These are phyloP conservation scores for Yarrowia sp. DNA, from an alignment of 805 yeast species.

Conservation along the genomic window DNA sequence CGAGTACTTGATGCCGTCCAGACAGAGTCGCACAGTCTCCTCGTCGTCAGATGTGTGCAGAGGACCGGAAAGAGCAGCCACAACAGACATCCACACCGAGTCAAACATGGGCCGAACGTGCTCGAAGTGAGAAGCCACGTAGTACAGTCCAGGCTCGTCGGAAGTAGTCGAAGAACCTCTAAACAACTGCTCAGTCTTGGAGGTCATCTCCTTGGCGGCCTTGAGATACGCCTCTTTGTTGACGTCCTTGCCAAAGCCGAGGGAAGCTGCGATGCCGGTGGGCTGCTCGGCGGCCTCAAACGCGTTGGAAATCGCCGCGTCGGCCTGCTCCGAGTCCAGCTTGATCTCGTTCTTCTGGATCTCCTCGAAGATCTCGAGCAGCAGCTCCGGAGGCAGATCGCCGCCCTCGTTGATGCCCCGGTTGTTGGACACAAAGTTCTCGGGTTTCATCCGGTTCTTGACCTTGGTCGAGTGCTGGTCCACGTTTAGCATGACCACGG, in stretches of 20 bases:
- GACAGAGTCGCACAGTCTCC: conserved; percentile 53
- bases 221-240: conserved; percentile 82
- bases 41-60: conserved; percentile 78
- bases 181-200: conserved; percentile 82
- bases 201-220: conserved; percentile 88
- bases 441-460: conserved; percentile 80
- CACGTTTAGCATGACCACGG: conserved; percentile 89
- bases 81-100: conserved; percentile 92
- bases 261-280: conserved; percentile 37
- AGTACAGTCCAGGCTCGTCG: conserved; percentile 53
- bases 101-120: conserved; percentile 93
- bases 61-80: conserved; percentile 92
- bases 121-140: conserved; percentile 81
- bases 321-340: conserved; percentile 88
- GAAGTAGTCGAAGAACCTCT: conserved; percentile 48
- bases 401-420: conserved; percentile 89
- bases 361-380: conserved; percentile 70
- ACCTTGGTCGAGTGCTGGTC: conserved; percentile 90
- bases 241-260: conserved; percentile 52
- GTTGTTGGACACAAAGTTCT: conserved; percentile 83
- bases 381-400: conserved; percentile 71
- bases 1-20: conserved; percentile 83
- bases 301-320: conserved; percentile 75
- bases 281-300: conserved; percentile 40
- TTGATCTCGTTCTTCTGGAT: conserved; percentile 84